Base-by-base conservation (phyloP, 805 yeast genomes). In the Candida tammaniensis region DNA sequence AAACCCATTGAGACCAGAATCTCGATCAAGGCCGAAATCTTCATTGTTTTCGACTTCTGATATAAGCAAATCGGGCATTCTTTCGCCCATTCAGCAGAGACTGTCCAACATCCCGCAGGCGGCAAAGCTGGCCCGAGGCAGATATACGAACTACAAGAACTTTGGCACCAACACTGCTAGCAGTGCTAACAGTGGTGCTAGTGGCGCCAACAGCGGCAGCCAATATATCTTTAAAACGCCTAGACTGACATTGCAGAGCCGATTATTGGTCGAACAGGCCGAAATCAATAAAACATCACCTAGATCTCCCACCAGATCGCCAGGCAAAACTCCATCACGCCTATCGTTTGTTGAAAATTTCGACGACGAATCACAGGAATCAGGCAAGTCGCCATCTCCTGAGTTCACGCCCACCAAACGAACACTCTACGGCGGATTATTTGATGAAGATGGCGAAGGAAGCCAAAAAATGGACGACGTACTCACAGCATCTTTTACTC, bases 341-440 rank as follows among this genome's bases (percentile, higher is more conserved):
- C 40, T 24, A 28, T 43, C 53, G 12, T 54, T 51, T 32, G 43
- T 54, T 3, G 52, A 45, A 24, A 46, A 44, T 19, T 57, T 57
- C 29, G 61, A 56, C 24, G 47, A 49, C 1, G 46, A 43, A n/a
- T 26, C 30, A 7, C 8, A 27, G 5, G 39, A 39, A 13, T 30
- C 38, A 3, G 43, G 48, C 4, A 36, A 31, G 20, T 43, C 55
- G 5, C 48, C 49, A 3, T 49, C 59, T 1, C 57, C 54, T 10
- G 57, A 52, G 23, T 53, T 53, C 36, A 49, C 55, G 3, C 61
- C 58, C 1, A 46, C 44, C 24, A 41, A 40, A 39, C 40, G 34
- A n/a, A 20, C 32, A 4, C 26, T 30, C 26, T 27, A 9, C 14
- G 34, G 27, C 7, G 22, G 15, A 10, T 21, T 30, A 14, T 30